phyloP scores from a whole-genome alignment of 2,329 filamentous ascomycete genomes.

The Tothia fuscella region DNA sequence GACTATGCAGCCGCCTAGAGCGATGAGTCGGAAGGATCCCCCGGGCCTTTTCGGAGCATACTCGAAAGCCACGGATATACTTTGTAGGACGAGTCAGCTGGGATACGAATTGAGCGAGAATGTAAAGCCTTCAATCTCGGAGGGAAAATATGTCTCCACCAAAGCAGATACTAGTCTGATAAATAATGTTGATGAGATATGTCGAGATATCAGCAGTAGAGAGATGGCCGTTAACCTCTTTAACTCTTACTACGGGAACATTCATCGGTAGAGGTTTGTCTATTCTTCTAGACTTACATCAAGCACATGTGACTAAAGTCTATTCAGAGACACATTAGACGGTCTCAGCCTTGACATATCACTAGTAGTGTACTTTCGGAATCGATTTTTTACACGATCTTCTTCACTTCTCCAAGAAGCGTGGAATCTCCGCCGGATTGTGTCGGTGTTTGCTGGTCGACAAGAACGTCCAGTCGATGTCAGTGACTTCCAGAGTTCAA shows the following conservation, averaged over 20 bases:
- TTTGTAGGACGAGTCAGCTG: not conserved
- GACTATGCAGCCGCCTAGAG: no score
- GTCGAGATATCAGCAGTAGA: not conserved
- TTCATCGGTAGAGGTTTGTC: not conserved
- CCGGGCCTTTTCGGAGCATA: no score
- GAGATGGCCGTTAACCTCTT: not conserved
- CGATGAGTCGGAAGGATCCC: no score
- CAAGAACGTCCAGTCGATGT: not conserved
- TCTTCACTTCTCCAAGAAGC: not conserved
- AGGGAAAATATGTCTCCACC: not conserved
- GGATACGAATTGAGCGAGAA: not conserved
- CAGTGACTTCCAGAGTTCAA: not conserved
- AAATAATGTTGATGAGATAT: not conserved
- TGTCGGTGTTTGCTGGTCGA: not conserved
- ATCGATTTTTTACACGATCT: not conserved
- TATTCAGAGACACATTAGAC: not conserved
- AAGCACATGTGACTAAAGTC: not conserved
- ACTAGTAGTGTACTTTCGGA: not conserved
- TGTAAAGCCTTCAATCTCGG: not conserved
- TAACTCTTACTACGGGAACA: not conserved
- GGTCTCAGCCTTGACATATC: not conserved
- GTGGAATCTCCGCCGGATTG: not conserved
- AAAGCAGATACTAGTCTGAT: not conserved
- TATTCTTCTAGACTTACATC: not conserved
- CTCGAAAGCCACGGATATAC: slow-evolving; percentile 13